Base-by-base conservation (phyloP, 257 asterid genomes). In the Solanum tacnaense region DNA sequence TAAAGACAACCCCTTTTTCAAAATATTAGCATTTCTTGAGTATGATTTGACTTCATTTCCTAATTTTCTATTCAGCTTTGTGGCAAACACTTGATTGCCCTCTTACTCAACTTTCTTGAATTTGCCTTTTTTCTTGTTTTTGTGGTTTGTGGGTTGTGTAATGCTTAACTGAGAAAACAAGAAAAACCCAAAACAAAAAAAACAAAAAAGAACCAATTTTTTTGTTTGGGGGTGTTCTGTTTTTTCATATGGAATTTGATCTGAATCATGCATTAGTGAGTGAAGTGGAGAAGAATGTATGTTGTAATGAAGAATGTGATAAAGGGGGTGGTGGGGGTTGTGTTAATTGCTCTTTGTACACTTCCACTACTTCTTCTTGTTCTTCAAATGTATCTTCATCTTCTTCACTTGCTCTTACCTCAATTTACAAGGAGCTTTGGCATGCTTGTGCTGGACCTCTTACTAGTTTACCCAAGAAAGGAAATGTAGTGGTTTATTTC, bases 381-480 rank as follows among this genome's bases (percentile, higher is more conserved):
- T 95, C 97, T 88, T 94, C 98, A 85, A 94, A 91, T 91, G 93
- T 89, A 20, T 92, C 93, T 31, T 92, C 95, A 76, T 90, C 93
- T 71, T 81, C 92, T 73, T 89, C 91, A 82, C 70, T 15, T 82
- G 18, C 18, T 13, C 83, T 91, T 5, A 91, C 98, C 20, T 93
- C 96, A 87, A 91, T 97, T 38, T 95, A 90, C 83, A 88, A 90
- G 88, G 99, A 97, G 95, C 96, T 97, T 8, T 97, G 99, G 99
- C 92, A 96, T 91, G 99, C 99, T 60, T 95, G 99, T 91, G 98
- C 99, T 90, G 99, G 99, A 1, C 99, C 99, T 25, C 91, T 97
- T 27, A 94, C 96, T n/a, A 91, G 91, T 88, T 89, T 97, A 92
- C 99, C 99, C 70, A 94, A 90, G 91, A 96, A 96, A 88, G 98